Evolutionary conservation across 371 early-diverging fungal genomes (phyloP), one percentile per base, ranked within the genome.

Genomic region (Nematocida sp.): DNA sequence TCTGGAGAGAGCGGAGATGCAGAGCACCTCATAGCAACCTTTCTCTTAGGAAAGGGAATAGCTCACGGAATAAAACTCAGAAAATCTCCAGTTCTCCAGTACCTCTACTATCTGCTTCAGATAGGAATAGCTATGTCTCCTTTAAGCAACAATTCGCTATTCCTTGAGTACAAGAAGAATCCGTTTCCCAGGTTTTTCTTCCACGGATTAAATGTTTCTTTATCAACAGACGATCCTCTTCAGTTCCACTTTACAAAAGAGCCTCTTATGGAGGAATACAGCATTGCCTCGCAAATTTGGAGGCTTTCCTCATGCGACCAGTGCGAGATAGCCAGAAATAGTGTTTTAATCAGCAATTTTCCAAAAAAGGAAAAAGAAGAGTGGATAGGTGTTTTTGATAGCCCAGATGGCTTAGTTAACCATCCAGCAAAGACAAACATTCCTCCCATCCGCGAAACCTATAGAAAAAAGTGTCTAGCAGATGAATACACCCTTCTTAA

Each of bases 231-330:
- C 82, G 97, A 96, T 84, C 97, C 97, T 3, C 81, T 96, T 28
- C 95, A 96, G 82, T 95, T 96, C 86, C 97, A 96, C 78, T 94
- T 91, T 67, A 94, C 95, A 16, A 91, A 91, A 79, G 97, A 96
- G 82, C 97, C 97, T 0, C 80, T 96, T 79, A 96, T 95, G 80
- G 97, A 96, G 81, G 97, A 96, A 81, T 96, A 94, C 85, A 91
- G 92, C 79, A 91, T 94, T 0, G 94, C 93, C 1, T 90, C 94
- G n/a, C 94, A 91, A 87, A 94, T 96, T 66, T 96, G 93, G 91
- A 95, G 93, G 78, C 81, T 93, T 30, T 90, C 92, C 2, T 84
- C 89, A 18, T 87, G 90, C 0, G 97, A 96, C 80, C 94, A 94
- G 93, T 94, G 95, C 81, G 97, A 96, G 83, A 84, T 96, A 77